These are phyloP conservation scores for Candida parachauliodes DNA, from an alignment of 805 yeast genomes.

Conservation along the genomic window DNA sequence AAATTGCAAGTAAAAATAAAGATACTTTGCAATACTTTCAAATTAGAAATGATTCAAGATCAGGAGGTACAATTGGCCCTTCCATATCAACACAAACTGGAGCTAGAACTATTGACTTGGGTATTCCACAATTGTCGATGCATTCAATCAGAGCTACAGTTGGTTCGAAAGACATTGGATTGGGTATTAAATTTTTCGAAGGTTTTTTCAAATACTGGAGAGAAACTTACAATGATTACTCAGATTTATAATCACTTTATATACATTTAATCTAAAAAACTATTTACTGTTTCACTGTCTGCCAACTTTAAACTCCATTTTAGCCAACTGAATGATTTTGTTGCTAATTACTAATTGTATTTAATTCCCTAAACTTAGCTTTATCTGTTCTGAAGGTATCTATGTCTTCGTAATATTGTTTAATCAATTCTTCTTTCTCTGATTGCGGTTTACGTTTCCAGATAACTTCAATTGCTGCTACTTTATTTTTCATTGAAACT, in stretches of 20 bases:
- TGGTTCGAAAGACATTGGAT: conserved; percentile 73
- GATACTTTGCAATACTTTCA: conserved; percentile 79
- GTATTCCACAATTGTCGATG: conserved; percentile 83
- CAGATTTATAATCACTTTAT: conserved; percentile 29
- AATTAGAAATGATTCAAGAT: conserved; percentile 77
- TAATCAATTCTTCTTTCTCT: background rate
- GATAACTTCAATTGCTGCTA: too few species aligned
- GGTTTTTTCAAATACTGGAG: conserved; percentile 72
- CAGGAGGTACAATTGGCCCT: conserved; percentile 91
- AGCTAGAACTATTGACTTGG: conserved; percentile 74
- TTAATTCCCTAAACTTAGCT: background rate
- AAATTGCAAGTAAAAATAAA: conserved; percentile 60
- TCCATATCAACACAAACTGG: conserved; percentile 60
- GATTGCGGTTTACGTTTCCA: background rate
- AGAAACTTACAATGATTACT: conserved; percentile 49
- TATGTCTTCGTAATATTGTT: background rate
- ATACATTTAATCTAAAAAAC: background rate
- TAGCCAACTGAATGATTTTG: too few species aligned
- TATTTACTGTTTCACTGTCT: conserved; percentile 1
- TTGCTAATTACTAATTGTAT: too few species aligned
- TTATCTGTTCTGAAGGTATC: background rate
- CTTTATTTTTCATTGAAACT: too few species aligned
- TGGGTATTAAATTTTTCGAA: conserved; percentile 67
- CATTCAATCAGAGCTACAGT: conserved; percentile 80
- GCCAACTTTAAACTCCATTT: too few species aligned